Base-by-base conservation (phyloP, 106 monocot genomes). In the Phalaenopsis aphrodite region DNA sequence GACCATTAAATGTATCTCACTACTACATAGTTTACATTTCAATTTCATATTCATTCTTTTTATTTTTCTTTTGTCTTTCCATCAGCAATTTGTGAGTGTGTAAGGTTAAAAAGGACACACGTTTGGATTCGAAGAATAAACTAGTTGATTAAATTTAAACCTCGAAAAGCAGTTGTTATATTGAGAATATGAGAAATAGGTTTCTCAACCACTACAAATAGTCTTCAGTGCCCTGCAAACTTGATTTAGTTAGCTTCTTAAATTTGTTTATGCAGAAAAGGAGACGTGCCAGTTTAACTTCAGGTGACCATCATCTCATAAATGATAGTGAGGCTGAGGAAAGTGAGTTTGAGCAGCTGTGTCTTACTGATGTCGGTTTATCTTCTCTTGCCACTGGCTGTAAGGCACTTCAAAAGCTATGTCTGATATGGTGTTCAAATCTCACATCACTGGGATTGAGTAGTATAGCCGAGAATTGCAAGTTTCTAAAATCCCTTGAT, bases 381-480 rank as follows among this genome's bases (percentile, higher is more conserved):
- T 57, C 79, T 78, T 78, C 80, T 80, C 89, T 99, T 72, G 91
- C 93, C 6, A 64, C 47, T 39, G 90, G 83, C 15, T 99, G 94
- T 58, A 83, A 78, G 77, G 48, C 45, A 48, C 98, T 99, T 64
- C 87, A 95, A 56, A 92, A 87, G 21, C 73, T 99, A 77, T 93
- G 91, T 80, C 81, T 99, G 65, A 86, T 89, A 1, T 95, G 99
- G 95, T 99, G 99, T 84, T 88, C 93, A 49, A 84, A 85, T 69
- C 77, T 95, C 79, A 88, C 99, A 42, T 88, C 85, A 67, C 39
- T 57, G 5, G 99, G 95, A 9, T 84, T 99, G 78, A 80, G 78
- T 80, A 95, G 86, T 36, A 82, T 99, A 61, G 89, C 99, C n/a
- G 80, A 90, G 66, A 88, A 84, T 43, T 99, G 99, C 88, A 87